Conservation (phyloP, 2,329 filamentous ascomycete genomes). For the Hymenoscyphus linearis region DNA sequence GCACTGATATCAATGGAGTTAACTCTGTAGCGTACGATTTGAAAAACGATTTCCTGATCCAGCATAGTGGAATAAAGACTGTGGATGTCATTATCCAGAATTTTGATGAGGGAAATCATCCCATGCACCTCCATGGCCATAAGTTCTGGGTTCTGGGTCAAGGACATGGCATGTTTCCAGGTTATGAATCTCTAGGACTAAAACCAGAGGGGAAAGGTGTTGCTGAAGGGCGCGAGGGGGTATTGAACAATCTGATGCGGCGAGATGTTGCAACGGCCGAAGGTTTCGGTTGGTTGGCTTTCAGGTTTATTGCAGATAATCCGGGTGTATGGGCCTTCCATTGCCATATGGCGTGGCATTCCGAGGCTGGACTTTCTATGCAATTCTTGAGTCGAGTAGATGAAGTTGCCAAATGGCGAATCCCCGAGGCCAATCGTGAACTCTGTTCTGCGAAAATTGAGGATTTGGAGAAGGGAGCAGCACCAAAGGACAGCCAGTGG, state of each 20-base stretch:
- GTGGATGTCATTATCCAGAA: constrained; percentile 77
- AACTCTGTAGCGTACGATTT: constrained; percentile 44
- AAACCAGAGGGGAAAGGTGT: constrained; percentile 31
- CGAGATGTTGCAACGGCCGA: constrained; percentile 49
- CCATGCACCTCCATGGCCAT: constrained; percentile 72
- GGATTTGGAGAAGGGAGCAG: constrained; percentile 43
- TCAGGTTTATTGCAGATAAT: constrained; percentile 52
- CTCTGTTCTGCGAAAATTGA: constrained; percentile 40
- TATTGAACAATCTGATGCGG: constrained; percentile 39
- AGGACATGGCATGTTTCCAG: constrained; percentile 59
- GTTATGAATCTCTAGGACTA: constrained; percentile 37
- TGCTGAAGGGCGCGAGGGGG: constrained; percentile 33
- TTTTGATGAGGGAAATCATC: constrained; percentile 64
- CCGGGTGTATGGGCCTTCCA: constrained; percentile 54
- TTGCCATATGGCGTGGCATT: constrained; percentile 55
- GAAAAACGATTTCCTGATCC: constrained; percentile 53
- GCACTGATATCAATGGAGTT: constrained; percentile 42
- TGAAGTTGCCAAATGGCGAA: constrained; percentile 36
- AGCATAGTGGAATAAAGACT: constrained; percentile 52
- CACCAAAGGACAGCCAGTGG: constrained; percentile 45
- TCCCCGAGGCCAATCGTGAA: constrained; percentile 41
- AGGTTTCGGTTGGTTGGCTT: constrained; percentile 48
- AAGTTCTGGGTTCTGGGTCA: constrained; percentile 54
- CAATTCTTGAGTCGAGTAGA: constrained; percentile 49
- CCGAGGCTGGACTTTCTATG: constrained; percentile 54